These are phyloP conservation scores for Magnaporthiopsis rhizophila DNA, from an alignment of 2,329 filamentous ascomycete species.

Conservation along the genomic window DNA sequence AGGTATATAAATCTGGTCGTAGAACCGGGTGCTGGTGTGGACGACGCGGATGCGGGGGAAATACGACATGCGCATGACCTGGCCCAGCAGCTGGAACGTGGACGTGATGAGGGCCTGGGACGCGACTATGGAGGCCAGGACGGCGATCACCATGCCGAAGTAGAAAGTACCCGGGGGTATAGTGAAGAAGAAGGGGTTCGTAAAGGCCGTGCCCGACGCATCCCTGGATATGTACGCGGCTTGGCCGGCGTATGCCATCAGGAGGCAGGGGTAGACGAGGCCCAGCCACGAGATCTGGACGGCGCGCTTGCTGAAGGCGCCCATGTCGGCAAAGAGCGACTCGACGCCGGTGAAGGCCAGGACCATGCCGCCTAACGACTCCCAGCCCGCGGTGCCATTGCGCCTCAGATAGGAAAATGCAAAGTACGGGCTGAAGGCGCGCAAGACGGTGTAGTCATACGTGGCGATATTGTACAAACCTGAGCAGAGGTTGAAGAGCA, in stretches of 20 bases:
- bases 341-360: constrained; percentile 74
- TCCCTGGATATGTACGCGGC: constrained; percentile 60
- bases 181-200: constrained; percentile 66
- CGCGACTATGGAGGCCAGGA: constrained; percentile 65
- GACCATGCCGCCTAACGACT: constrained; percentile 60
- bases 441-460: constrained; percentile 45
- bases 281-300: constrained; percentile 67
- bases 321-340: constrained; percentile 69
- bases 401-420: constrained; percentile 53
- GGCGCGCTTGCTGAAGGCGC: constrained; percentile 62
- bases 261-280: constrained; percentile 58
- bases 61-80: constrained; percentile 64
- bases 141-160: constrained; percentile 52
- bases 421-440: constrained; percentile 50
- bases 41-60: constrained; percentile 69
- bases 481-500: constrained; percentile 52
- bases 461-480: constrained; percentile 55
- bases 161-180: constrained; percentile 60
- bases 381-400: constrained; percentile 54
- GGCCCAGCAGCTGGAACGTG: constrained; percentile 60
- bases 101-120: constrained; percentile 73
- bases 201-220: constrained; percentile 47
- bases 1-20: constrained; percentile 71
- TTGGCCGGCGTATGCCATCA: constrained; percentile 63
- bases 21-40: constrained; percentile 61